Evolutionary conservation across 768 basidiomycete species (phyloP).

Genomic region (Trametes villosa): DNA sequence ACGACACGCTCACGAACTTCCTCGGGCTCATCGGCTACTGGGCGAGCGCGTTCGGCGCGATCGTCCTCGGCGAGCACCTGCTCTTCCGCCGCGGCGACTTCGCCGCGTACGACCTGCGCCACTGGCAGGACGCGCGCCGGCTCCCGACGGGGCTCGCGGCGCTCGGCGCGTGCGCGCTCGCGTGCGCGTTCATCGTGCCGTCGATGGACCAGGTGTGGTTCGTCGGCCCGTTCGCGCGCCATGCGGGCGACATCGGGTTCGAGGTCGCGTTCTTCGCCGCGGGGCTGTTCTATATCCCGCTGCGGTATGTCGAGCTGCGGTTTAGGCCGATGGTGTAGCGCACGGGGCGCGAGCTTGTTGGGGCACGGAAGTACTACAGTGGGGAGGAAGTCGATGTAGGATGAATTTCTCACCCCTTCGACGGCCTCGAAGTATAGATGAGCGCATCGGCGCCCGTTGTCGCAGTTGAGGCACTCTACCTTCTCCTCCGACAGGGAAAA

Average conservation of each 20-base stretch:
- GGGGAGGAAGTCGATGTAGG: too few relatives aligned
- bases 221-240: slow-evolving; percentile 65
- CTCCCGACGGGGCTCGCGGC: slow-evolving; percentile 72
- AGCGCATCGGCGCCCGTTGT: too few relatives aligned
- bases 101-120: slow-evolving; percentile 48
- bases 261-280: slow-evolving; percentile 58
- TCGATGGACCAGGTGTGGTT: slow-evolving; percentile 77
- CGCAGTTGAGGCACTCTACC: too few relatives aligned
- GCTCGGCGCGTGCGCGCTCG: slow-evolving; percentile 50
- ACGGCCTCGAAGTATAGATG: too few relatives aligned
- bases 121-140: slow-evolving; percentile 56
- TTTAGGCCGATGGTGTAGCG: slow-evolving; percentile 30
- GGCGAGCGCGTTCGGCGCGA: slow-evolving; percentile 54
- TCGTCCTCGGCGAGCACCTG: slow-evolving; percentile 69
- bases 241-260: slow-evolving; percentile 74
- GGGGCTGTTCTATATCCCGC: slow-evolving; percentile 53
- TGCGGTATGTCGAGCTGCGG: slow-evolving; percentile 46
- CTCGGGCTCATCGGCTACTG: slow-evolving; percentile 63
- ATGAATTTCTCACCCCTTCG: too few relatives aligned
- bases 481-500: too few relatives aligned
- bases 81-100: slow-evolving; percentile 60
- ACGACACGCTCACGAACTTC: slow-evolving; percentile 63
- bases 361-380: too few relatives aligned
- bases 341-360: too few relatives aligned
- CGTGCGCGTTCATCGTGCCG: slow-evolving; percentile 62